Evolutionary conservation across 345 rosid species (phyloP), one percentile per base, ranked within the genome.

Genomic region (Gossypium bickii): DNA sequence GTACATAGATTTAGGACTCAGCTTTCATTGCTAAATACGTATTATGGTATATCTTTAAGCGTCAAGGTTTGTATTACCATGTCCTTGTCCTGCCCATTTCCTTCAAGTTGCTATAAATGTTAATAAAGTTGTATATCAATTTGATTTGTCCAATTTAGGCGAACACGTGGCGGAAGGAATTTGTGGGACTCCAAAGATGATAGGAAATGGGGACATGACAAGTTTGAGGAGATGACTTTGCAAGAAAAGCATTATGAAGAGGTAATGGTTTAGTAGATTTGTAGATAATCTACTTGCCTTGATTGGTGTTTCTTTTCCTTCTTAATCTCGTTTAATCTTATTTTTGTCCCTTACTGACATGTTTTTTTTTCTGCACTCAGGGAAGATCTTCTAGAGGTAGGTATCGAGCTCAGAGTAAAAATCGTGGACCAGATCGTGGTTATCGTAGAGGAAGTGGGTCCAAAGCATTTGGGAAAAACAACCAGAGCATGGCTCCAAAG

Each of bases 181-280:
- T 84, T 92, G 79, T 94, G 97, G 98, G 97, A 91, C 73, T 92
- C 97, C 77, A 91, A 80, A 83, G 97, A 94, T 82, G 89, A 88
- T 51, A 86, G 88, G 81, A 94, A 89, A 79, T 94, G 97, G 98
- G 98, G 97, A 58, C 98, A 94, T 76, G 97, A 92, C 85, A 94
- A 92, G 82, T 94, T 83, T 80, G 97, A 89, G 79, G 95, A 92
- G 89, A 67, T 94, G 86, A 85, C 85, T 48, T 79, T 80, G 49
- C 94, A 84, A 45, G 89, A 89, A 72, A 87, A 87, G 67, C 91
- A 81, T 70, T 67, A 83, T 76, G 87, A 88, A 15, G 94, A 85
- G 90, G 88, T 92, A 70, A 74, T 51, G 12, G 18, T 74, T 76
- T 5, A 5, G 41, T 34, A 34, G 41, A 34, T 34, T 61, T 69